Conservation (phyloP, 805 yeast species). For the Saturnispora sanitii region DNA sequence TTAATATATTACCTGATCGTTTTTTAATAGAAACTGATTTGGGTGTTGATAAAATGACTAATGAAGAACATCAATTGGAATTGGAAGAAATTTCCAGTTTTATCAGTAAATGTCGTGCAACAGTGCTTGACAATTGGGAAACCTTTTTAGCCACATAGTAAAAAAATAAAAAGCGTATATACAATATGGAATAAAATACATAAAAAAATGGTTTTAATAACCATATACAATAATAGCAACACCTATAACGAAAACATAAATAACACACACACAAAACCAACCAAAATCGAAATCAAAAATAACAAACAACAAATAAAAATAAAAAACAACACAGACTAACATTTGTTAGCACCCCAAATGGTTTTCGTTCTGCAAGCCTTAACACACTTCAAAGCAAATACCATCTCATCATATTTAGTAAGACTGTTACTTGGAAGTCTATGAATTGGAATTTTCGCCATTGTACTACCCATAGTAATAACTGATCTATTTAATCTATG, state of each 20-base stretch:
- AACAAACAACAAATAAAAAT: neutral
- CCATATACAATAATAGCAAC: too few relatives aligned
- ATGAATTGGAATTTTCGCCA: neutral
- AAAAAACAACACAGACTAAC: neutral
- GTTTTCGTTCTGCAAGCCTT: conserved; percentile 16
- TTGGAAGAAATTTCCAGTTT: conserved; percentile 1
- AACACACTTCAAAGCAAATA: conserved; percentile 23
- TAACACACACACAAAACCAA: too few relatives aligned
- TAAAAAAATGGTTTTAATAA: too few relatives aligned
- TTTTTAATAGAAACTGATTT: conserved; percentile 48
- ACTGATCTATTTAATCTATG: neutral
- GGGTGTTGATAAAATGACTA: conserved; percentile 21
- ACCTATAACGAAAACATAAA: too few relatives aligned
- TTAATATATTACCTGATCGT: conserved; percentile 19
- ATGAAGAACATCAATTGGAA: neutral
- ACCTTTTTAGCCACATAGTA: too few relatives aligned
- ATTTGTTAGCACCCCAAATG: neutral
- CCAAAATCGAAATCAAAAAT: too few relatives aligned
- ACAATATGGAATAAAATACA: too few relatives aligned
- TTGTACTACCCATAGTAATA: neutral
- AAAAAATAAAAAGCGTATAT: too few relatives aligned
- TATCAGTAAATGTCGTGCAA: conserved; percentile 4
- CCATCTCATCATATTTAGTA: conserved; percentile 19
- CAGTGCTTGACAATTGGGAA: too few relatives aligned
- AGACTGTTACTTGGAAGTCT: neutral